Evolutionary conservation across 1,139 yeast species (phyloP).

Genomic region (Hansenula sp.): DNA sequence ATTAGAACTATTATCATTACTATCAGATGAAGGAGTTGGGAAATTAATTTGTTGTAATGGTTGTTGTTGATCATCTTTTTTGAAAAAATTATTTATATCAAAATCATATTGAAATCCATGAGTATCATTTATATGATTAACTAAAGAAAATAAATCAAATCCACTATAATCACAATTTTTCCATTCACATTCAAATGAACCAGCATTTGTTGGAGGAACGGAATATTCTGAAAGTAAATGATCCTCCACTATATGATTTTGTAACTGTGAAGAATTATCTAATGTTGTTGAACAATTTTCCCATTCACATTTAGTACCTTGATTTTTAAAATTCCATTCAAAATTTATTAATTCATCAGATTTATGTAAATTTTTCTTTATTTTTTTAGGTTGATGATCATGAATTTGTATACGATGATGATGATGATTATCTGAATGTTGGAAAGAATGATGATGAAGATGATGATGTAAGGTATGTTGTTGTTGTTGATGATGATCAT

Average conservation of each 20-base stretch:
- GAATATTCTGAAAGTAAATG: slow-evolving; percentile 42
- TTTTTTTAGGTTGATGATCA: slow-evolving; percentile 22
- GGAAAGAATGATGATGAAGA: slow-evolving; percentile 18
- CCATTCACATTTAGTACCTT: slow-evolving; percentile 45
- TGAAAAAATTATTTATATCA: slow-evolving; percentile 16
- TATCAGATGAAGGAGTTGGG: slow-evolving; percentile 15
- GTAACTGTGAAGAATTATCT: slow-evolving; percentile 40
- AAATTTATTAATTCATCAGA: slow-evolving; percentile 24
- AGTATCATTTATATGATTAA: slow-evolving; percentile 56
- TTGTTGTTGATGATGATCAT: not conserved
- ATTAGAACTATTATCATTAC: not conserved
- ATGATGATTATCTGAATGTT: slow-evolving; percentile 26
- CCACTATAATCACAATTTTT: slow-evolving; percentile 56
- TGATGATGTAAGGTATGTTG: slow-evolving; percentile 12
- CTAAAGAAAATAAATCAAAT: slow-evolving; percentile 44
- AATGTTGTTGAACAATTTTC: slow-evolving; percentile 40
- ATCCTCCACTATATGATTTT: slow-evolving; percentile 52
- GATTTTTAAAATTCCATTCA: slow-evolving; percentile 31
- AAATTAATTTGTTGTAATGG: slow-evolving; percentile 5
- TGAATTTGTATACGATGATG: slow-evolving; percentile 33
- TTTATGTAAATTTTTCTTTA: slow-evolving; percentile 1
- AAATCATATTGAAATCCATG: slow-evolving; percentile 36
- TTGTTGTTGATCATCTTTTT: slow-evolving; percentile 10
- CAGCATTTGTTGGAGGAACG: slow-evolving; percentile 2
- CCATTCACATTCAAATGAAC: slow-evolving; percentile 62